Percentiles rank a stretch among this genome's conserved stretches.
These are phyloP conservation scores for Hemileccinum rubropunctum DNA, from an alignment of 768 basidiomycete species.

Conservation along the genomic window DNA sequence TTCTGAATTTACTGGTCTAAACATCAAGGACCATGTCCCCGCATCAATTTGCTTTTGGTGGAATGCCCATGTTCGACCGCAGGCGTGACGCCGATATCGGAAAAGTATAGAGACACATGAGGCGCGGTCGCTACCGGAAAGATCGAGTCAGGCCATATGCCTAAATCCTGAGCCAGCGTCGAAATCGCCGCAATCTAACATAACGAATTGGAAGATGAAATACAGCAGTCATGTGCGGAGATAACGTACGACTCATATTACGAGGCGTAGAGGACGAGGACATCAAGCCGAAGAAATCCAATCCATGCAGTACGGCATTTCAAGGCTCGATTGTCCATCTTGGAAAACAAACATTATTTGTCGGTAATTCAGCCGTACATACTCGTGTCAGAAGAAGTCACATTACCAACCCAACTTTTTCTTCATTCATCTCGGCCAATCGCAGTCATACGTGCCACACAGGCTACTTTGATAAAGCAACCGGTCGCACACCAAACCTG, in stretches of 20 bases:
- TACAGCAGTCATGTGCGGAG: conserved; percentile 75
- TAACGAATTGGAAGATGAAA: conserved; percentile 90
- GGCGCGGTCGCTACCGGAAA: conserved; percentile 97
- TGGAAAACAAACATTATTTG: conserved; percentile 97
- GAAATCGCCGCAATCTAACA: conserved; percentile 88
- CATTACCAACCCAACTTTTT: conserved; percentile 47
- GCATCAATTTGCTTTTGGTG: conserved; percentile 78
- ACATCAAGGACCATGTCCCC: conserved; percentile 82
- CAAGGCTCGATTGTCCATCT: conserved; percentile 92
- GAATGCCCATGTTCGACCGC: conserved; percentile 90
- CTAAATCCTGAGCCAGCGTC: conserved; percentile 76
- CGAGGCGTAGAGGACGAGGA: conserved; percentile 96
- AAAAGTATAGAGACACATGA: conserved; percentile 99
- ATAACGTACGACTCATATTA: conserved; percentile 91
- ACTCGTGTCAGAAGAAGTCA: conserved; percentile 92
- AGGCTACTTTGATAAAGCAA: conserved; percentile 99
- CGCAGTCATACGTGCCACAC: neutral
- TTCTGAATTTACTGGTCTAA: conserved; percentile 88
- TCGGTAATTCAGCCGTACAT: conserved; percentile 89
- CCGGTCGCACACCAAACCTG: conserved; percentile 92
- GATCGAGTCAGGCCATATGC: conserved; percentile 89
- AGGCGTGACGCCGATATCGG: conserved; percentile 96
- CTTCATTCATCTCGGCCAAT: neutral
- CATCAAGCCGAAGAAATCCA: conserved; percentile 69
- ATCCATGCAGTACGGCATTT: conserved; percentile 91